Conservation (phyloP, 176 grass and related monocot species). For the Tuctoria greenei region DNA sequence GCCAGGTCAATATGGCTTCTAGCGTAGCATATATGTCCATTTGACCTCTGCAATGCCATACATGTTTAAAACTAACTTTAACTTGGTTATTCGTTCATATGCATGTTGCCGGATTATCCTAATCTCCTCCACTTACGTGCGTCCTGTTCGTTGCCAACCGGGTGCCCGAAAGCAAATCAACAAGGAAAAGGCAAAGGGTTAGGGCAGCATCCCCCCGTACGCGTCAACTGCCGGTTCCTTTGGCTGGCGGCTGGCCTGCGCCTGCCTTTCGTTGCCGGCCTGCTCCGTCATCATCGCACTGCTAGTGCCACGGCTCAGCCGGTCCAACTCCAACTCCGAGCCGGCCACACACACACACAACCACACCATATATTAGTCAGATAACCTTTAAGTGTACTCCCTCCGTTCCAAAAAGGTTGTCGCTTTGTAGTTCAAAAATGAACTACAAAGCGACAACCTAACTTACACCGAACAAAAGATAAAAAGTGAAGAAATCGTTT, state of each 20-base stretch:
- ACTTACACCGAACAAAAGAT: conserved; percentile 52
- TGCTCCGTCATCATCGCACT: conserved; percentile 35
- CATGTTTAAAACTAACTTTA: neutral
- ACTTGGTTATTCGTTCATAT: neutral
- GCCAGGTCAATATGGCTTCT: neutral
- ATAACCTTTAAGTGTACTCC: too few relatives aligned
- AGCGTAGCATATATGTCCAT: too few relatives aligned
- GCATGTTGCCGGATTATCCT: neutral
- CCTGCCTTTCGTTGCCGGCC: conserved; percentile 33
- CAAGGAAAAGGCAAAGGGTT: neutral
- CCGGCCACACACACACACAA: conserved; percentile 8
- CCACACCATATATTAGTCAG: conserved; percentile 2
- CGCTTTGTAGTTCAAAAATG: too few relatives aligned
- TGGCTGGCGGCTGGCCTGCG: conserved; percentile 8
- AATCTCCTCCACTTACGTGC: neutral
- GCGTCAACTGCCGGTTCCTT: conserved; percentile 47
- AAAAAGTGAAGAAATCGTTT: conserved; percentile 34
- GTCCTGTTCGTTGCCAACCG: conserved; percentile 14
- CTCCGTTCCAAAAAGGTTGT: too few relatives aligned
- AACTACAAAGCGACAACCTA: too few relatives aligned
- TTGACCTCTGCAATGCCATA: neutral
- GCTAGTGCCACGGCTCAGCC: conserved; percentile 39
- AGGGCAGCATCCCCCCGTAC: conserved; percentile 27
- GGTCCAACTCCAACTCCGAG: conserved; percentile 25
- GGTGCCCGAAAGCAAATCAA: conserved; percentile 4